Percentiles rank a stretch among this genome's conserved stretches.
phyloP scores from a whole-genome alignment of 1,284 basidiomycete species.

The Trichosporon faecale region DNA sequence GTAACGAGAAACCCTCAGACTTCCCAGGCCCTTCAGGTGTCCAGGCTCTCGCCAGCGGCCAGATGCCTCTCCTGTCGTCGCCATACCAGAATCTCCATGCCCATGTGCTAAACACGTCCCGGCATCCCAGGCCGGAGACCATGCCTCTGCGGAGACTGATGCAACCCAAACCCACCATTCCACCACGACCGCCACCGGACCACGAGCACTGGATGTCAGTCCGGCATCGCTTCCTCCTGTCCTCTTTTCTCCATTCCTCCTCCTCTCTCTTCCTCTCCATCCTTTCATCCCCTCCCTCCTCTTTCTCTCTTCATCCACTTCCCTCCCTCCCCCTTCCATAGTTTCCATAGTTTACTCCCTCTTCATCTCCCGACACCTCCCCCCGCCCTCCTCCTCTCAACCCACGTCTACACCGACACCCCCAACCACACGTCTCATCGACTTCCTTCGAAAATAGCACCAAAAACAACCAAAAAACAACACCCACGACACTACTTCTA shows the following conservation, averaged over 20 bases:
- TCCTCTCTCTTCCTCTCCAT: conserved; percentile 2
- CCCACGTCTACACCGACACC: conserved; percentile 11
- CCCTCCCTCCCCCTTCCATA: not conserved
- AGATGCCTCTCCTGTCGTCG: not conserved
- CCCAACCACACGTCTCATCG: not conserved
- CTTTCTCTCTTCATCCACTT: not conserved
- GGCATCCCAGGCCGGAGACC: not conserved
- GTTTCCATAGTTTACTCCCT: not conserved
- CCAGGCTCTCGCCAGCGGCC: not conserved
- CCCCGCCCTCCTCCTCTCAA: not conserved
- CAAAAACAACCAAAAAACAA: conserved; percentile 6
- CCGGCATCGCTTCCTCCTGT: not conserved
- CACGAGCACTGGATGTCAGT: not conserved
- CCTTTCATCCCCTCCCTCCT: not conserved
- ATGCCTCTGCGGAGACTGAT: not conserved
- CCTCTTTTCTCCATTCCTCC: not conserved
- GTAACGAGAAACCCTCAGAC: conserved; percentile 2
- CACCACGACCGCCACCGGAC: not conserved
- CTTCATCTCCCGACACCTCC: not conserved
- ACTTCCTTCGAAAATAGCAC: not conserved
- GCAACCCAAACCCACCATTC: conserved; percentile 5
- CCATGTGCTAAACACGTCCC: conserved; percentile 4
- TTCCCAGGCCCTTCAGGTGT: not conserved
- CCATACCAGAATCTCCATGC: not conserved
- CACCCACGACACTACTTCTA: conserved; percentile 11